phyloP scores from a whole-genome alignment of 306 rosid genomes.

The Malus asiatica region DNA sequence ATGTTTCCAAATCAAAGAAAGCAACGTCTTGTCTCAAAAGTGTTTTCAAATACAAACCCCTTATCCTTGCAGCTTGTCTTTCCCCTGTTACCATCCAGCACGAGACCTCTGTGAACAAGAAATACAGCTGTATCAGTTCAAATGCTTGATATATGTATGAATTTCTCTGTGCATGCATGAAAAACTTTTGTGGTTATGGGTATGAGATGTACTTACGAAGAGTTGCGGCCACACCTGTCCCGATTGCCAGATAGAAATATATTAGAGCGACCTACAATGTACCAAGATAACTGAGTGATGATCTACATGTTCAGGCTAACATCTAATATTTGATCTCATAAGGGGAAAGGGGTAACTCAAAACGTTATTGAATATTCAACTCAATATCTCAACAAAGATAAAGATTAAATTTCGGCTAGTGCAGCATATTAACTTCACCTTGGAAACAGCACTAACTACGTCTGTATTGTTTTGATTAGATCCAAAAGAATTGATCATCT shows the following conservation, averaged over 20 bases:
- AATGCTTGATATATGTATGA: background rate
- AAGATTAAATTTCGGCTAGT: background rate
- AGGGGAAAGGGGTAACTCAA: background rate
- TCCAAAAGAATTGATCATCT: conserved; percentile 57
- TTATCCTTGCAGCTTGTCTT: conserved; percentile 82
- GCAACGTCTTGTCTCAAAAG: conserved; percentile 76
- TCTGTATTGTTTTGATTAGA: conserved; percentile 31
- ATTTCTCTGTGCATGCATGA: background rate
- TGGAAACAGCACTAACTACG: conserved; percentile 43
- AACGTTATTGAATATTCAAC: background rate
- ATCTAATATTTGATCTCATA: background rate
- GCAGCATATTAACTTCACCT: conserved; percentile 30
- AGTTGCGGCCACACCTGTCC: conserved; percentile 52
- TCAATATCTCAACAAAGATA: background rate
- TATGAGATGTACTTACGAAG: conserved; percentile 47
- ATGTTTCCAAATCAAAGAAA: conserved; percentile 84
- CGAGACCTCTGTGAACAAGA: conserved; percentile 38
- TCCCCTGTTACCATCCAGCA: conserved; percentile 94
- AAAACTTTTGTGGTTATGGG: background rate
- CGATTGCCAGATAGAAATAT: conserved; percentile 65
- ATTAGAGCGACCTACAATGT: conserved; percentile 51
- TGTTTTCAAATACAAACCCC: conserved; percentile 79
- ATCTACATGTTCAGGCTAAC: background rate
- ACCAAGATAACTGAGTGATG: conserved; percentile 1
- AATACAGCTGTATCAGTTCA: conserved; percentile 4